Percentiles rank a stretch among this genome's conserved stretches.
Conservation (phyloP, 805 yeast genomes). For the Lipomyces sp. region DNA sequence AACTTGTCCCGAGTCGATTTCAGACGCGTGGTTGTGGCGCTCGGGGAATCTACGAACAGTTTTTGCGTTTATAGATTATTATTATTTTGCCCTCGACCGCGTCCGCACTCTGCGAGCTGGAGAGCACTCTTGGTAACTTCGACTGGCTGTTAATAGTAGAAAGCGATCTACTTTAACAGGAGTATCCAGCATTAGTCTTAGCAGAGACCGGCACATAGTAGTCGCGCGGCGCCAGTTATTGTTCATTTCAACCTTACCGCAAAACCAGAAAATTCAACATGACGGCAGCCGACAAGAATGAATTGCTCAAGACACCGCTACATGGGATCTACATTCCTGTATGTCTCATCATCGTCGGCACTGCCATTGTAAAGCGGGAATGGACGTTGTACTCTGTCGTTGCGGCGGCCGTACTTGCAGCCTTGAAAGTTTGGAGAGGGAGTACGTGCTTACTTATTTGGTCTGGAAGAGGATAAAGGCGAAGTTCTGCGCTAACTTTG, state of each 20-base stretch:
- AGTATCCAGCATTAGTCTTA: not conserved
- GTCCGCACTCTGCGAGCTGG: not conserved
- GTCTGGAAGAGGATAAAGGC: not conserved
- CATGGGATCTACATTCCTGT: conserved; percentile 45
- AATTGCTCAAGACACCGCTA: conserved; percentile 43
- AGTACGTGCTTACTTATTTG: conserved; percentile 32
- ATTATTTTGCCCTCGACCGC: not conserved
- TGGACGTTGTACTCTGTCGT: conserved; percentile 38
- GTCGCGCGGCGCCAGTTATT: not conserved
- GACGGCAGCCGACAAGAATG: conserved; percentile 3
- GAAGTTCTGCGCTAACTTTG: not conserved
- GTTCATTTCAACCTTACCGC: not conserved
- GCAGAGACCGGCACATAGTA: not conserved
- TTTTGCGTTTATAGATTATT: not conserved
- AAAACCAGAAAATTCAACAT: not conserved
- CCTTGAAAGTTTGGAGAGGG: conserved; percentile 41
- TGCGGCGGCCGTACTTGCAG: conserved; percentile 39
- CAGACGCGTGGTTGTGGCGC: not conserved
- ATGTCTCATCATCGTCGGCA: conserved; percentile 42
- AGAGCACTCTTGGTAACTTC: not conserved
- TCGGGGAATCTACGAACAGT: not conserved
- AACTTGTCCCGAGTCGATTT: not conserved
- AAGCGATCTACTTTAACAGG: not conserved
- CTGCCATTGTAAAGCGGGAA: conserved; percentile 40
- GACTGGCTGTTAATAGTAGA: not conserved